Percentiles rank a stretch among this genome's conserved stretches.
These are phyloP conservation scores for Xylaria nigripes DNA, from an alignment of 495 filamentous ascomycete species.

Conservation along the genomic window DNA sequence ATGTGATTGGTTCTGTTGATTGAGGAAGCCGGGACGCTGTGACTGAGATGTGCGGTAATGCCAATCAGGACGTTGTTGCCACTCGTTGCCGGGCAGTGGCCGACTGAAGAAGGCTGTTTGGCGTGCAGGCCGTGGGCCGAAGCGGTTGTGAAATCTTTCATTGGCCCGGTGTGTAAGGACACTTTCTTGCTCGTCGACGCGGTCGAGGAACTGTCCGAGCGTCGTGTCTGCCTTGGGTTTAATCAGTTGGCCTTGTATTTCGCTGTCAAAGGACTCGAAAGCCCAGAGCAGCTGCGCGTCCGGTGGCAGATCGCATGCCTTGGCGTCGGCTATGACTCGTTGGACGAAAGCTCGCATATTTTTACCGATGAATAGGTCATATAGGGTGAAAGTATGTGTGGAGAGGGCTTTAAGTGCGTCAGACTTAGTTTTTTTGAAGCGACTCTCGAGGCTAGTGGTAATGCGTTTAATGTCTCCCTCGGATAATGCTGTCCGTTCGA, in stretches of 20 bases:
- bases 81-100: too few relatives aligned
- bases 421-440: too few relatives aligned
- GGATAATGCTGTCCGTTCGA: too few relatives aligned
- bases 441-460: too few relatives aligned
- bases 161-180: not conserved
- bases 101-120: too few relatives aligned
- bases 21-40: too few relatives aligned
- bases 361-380: not conserved
- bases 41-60: too few relatives aligned
- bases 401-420: not conserved
- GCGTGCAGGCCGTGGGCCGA: too few relatives aligned
- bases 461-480: too few relatives aligned
- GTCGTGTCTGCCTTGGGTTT: not conserved
- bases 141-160: too few relatives aligned
- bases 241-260: not conserved
- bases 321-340: not conserved
- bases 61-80: too few relatives aligned
- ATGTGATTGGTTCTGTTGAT: too few relatives aligned
- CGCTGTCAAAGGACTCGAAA: not conserved
- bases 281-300: not conserved
- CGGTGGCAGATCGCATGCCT: not conserved
- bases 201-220: not conserved
- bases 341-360: not conserved
- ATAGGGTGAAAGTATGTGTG: not conserved
- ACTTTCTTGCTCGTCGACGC: not conserved